A percentile compares a stretch with the other conserved stretches of the same genome.
Conservation (phyloP, 768 basidiomycete genomes). For the Boletellus ananiceps region DNA sequence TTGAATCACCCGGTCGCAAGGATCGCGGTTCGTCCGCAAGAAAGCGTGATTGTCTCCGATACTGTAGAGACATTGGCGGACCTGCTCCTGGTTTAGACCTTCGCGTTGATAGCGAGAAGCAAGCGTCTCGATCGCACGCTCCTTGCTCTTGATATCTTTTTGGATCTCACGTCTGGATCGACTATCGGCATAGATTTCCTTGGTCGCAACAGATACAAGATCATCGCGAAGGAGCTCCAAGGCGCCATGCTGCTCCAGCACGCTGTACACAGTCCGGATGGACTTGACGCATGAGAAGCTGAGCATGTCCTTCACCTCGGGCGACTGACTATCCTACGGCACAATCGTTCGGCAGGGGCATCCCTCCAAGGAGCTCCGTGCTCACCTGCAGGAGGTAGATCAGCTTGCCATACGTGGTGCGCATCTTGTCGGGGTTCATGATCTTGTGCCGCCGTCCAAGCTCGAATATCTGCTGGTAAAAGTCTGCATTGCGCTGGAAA, state of each 20-base stretch:
- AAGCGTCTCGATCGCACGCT: constrained; percentile 77
- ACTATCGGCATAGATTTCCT: constrained; percentile 73
- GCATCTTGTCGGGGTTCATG: constrained; percentile 92
- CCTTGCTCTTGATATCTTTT: constrained; percentile 78
- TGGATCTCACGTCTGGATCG: constrained; percentile 76
- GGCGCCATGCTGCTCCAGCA: constrained; percentile 63
- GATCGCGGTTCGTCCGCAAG: constrained; percentile 80
- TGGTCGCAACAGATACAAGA: constrained; percentile 69
- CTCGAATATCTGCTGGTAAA: constrained; percentile 78
- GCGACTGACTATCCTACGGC: constrained; percentile 73
- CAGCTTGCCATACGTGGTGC: constrained; percentile 82
- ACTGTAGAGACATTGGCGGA: constrained; percentile 79
- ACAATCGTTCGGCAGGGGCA: background rate
- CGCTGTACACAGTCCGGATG: constrained; percentile 67
- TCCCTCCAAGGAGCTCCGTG: background rate
- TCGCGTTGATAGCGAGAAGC: constrained; percentile 56
- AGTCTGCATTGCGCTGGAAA: constrained; percentile 73
- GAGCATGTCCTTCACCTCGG: constrained; percentile 75
- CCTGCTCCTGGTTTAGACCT: constrained; percentile 57
- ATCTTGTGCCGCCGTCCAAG: constrained; percentile 83
- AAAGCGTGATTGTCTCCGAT: constrained; percentile 91
- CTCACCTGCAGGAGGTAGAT: constrained; percentile 77
- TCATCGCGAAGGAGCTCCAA: constrained; percentile 72
- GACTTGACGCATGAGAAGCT: constrained; percentile 75
- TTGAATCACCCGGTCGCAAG: constrained; percentile 79